Base-by-base conservation (phyloP, 805 yeast genomes). In the Yarrowia bubula region DNA sequence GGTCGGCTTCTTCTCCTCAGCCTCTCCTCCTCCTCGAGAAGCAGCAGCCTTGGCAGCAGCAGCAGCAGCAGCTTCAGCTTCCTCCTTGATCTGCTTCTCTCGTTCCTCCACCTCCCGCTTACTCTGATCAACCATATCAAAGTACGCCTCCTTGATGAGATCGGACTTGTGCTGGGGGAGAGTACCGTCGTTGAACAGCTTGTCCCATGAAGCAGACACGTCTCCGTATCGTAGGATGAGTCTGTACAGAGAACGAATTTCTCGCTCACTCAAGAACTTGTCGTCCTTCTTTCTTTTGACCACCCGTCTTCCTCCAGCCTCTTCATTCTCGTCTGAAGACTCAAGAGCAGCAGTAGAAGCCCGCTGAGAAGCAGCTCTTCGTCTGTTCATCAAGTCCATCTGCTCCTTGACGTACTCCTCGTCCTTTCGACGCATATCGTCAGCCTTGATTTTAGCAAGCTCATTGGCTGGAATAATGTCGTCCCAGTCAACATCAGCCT, bases 401-500 rank as follows among this genome's bases (percentile, higher is more conserved):
- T 95, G 98, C 70, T 92, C 93, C 72, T 91, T 86, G 66, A 95
- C 81, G 72, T 85, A 92, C 69, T 86, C 88, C 68, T 93, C 98
- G 69, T 95, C 98, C 50, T 87, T 83, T 61, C 89, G 83, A 74
- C 86, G 88, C 80, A 88, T 87, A 74, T 95, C 99, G 65, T 92
- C 96, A 69, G 89, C 96, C 74, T 95, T 95, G 71, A 95, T 81
- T 74, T 89, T 90, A 67, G 86, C 83, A 68, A 96, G 80, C 75
- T 95, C 99, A 50, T 90, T 96, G 69, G 90, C 92, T 0, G 99
- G 99, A 71, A 95, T 95, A 70, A 95, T 95, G 75, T 95, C 99
- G 78, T 95, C 98, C 99, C 99, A 95, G 69, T 92, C 96, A 67
- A 93, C 92, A 75, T 93, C 97, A 0, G 99, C 98, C 78, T 95